These are phyloP conservation scores for Neoboletus brunneissimus DNA, from an alignment of 768 basidiomycete species.

Conservation along the genomic window DNA sequence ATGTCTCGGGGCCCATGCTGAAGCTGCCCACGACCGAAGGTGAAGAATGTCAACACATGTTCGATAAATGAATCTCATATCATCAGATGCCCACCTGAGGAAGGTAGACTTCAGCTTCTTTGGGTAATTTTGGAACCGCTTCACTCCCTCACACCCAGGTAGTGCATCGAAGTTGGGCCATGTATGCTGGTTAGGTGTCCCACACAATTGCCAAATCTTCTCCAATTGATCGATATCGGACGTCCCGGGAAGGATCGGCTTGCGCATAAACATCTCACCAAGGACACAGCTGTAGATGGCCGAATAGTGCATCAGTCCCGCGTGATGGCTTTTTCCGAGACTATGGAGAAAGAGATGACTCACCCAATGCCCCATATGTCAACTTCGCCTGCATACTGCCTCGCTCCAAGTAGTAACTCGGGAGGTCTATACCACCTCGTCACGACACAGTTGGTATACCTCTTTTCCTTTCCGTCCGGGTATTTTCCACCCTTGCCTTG, in stretches of 20 bases:
- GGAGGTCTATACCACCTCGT: constrained; percentile 95
- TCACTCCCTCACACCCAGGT: constrained; percentile 79
- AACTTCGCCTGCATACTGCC: constrained; percentile 88
- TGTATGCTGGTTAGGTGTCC: constrained; percentile 76
- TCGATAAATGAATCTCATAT: neutral
- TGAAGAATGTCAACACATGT: neutral
- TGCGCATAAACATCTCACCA: constrained; percentile 92
- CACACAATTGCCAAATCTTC: constrained; percentile 88
- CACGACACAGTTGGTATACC: constrained; percentile 95
- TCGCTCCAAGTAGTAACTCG: constrained; percentile 84
- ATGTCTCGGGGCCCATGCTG: constrained; percentile 70
- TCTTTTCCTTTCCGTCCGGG: constrained; percentile 51
- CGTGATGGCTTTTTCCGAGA: neutral
- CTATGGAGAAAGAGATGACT: constrained; percentile 24
- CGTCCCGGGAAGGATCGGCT: constrained; percentile 83
- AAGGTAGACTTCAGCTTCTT: constrained; percentile 57
- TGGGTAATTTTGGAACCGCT: constrained; percentile 51
- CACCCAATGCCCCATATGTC: constrained; percentile 99
- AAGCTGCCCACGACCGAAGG: constrained; percentile 14
- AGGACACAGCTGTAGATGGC: constrained; percentile 69
- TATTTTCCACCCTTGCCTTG: constrained; percentile 30
- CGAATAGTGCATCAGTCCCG: constrained; percentile 1
- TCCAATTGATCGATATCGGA: constrained; percentile 91
- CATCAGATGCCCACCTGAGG: constrained; percentile 49
- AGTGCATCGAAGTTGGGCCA: constrained; percentile 77